Percentiles rank a stretch among this genome's conserved stretches.
These are phyloP conservation scores for Pyrus pyrifolia DNA, from an alignment of 306 rosid genomes.

Conservation along the genomic window DNA sequence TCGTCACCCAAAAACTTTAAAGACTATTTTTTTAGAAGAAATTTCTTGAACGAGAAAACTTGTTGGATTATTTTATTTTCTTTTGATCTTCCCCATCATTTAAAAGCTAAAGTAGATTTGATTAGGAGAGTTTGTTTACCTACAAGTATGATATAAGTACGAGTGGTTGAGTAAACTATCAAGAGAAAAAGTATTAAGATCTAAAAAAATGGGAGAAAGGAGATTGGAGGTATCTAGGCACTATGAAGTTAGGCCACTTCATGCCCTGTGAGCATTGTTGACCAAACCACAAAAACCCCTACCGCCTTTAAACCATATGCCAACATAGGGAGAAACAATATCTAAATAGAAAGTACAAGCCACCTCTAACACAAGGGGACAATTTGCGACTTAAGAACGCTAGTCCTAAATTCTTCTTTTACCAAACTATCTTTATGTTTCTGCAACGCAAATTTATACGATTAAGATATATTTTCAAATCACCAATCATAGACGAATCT, in stretches of 20 bases:
- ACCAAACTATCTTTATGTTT: background rate
- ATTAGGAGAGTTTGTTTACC: background rate
- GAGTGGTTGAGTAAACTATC: background rate
- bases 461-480: too few species aligned
- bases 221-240: background rate
- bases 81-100: background rate
- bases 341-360: too few species aligned
- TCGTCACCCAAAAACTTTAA: too few species aligned
- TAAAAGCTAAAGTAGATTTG: background rate
- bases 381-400: constrained; percentile 55
- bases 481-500: background rate
- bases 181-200: background rate
- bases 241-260: background rate
- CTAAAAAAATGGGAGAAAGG: background rate
- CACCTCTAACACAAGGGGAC: background rate
- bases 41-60: background rate
- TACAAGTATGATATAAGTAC: background rate
- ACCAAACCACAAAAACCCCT: background rate
- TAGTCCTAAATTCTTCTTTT: constrained; percentile 10
- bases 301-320: too few species aligned
- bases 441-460: too few species aligned
- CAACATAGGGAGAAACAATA: too few species aligned
- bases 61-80: background rate
- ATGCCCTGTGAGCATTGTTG: background rate
- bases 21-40: too few species aligned